Evolutionary conservation across 495 filamentous ascomycete species (phyloP).

Genomic region (Aspergillus campestris): DNA sequence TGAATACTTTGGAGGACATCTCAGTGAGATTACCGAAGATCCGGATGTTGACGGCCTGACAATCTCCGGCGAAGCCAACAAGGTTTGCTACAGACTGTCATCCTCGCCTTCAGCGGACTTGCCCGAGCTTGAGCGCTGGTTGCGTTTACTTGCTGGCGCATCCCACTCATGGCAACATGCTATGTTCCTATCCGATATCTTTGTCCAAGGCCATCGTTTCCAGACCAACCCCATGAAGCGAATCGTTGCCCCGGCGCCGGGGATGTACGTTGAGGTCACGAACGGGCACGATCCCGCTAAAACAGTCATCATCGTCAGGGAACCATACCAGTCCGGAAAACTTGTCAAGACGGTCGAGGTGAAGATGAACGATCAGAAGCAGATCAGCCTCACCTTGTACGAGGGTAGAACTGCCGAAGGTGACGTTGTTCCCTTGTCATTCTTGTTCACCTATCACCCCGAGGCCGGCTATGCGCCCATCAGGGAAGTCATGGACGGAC

Average conservation of each 20-base stretch:
- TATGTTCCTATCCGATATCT: slow-evolving; percentile 92
- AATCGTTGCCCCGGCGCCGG: slow-evolving; percentile 75
- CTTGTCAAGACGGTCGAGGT: slow-evolving; percentile 81
- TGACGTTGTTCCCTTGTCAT: slow-evolving; percentile 66
- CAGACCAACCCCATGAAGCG: slow-evolving; percentile 92
- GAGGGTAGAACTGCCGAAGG: slow-evolving; percentile 81
- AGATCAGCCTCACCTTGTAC: slow-evolving; percentile 78
- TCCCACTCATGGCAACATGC: slow-evolving; percentile 86
- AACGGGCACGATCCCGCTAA: slow-evolving; percentile 68
- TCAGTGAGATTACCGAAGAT: slow-evolving; percentile 45
- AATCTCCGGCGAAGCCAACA: slow-evolving; percentile 62
- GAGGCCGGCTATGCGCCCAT: slow-evolving; percentile 94
- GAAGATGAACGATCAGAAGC: slow-evolving; percentile 59
- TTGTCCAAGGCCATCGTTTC: slow-evolving; percentile 92
- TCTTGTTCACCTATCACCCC: slow-evolving; percentile 86
- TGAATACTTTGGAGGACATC: slow-evolving; percentile 90
- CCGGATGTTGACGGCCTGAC: slow-evolving; percentile 75
- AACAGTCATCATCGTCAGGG: slow-evolving; percentile 73
- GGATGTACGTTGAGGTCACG: slow-evolving; percentile 81
- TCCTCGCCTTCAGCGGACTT: slow-evolving; percentile 58
- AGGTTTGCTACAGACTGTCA: slow-evolving; percentile 72
- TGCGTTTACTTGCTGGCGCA: slow-evolving; percentile 79
- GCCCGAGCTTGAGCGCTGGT: slow-evolving; percentile 74
- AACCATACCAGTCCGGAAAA: slow-evolving; percentile 53
- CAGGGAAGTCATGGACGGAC: slow-evolving; percentile 84